Evolutionary conservation across 768 basidiomycete species (phyloP), one percentile per base, ranked within the genome.

Genomic region (Naganishia randhawae): DNA sequence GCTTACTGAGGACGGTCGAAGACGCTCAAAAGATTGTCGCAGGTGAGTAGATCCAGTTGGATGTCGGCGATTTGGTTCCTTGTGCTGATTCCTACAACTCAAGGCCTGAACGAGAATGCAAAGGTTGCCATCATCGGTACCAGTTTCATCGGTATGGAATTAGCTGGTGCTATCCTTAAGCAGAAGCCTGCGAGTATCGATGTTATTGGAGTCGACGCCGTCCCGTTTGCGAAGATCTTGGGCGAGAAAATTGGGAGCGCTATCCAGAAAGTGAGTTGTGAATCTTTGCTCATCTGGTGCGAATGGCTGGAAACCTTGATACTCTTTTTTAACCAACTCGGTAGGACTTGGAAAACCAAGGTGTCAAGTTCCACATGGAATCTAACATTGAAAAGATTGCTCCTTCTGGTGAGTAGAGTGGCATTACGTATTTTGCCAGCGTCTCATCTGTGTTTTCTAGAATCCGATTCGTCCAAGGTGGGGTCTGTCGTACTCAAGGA

Each of bases 71-170:
- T 7, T 10, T 19, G n/a, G 35, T 14, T n/a, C n/a, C 17, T 22
- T 27, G 51, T 22, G 25, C 52, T 33, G 31, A 41, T 39, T 4
- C 19, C 1, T 11, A 27, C 33, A 41, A 7, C 13, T 35, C 67
- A n/a, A 48, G 72, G 72, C 22, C 71, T 78, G 57, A 74, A 70
- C 84, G 39, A 88, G 80, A 88, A 90, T 71, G 88, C 88, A 37
- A 89, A 91, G 79, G 83, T 89, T 68, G 91, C 92, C 35, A 85
- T 94, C 14, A 88, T 95, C 71, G 93, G 93, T 2, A 89, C 87
- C 57, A 90, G 89, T 16, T 96, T 94, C 82, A 96, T 96, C 73
- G 86, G 89, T 66, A 91, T 96, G 91, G 80, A 80, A 77, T 82
- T 92, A n/a, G 90, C 91, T 8, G 84, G 82, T n/a, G 89, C 90